Evolutionary conservation across 169 alveolate species (phyloP).

Genomic region (Cryptosporidium muris): DNA sequence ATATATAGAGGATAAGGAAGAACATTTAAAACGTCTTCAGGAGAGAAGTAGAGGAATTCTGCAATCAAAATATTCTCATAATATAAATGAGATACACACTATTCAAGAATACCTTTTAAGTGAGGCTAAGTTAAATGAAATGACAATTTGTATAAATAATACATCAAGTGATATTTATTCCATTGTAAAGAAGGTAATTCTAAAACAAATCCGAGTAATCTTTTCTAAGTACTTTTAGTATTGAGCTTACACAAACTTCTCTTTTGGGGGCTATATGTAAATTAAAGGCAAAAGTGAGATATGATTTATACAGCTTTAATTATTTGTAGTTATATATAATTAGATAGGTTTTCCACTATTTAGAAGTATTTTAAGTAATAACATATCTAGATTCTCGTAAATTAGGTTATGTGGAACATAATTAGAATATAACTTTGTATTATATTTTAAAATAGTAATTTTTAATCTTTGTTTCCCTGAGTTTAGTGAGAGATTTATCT

Average conservation of each 20-base stretch:
- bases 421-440: too few species aligned
- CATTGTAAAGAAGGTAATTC: conserved; percentile 17
- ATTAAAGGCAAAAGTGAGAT: too few species aligned
- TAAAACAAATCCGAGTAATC: conserved; percentile 8
- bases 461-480: too few species aligned
- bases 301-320: not conserved
- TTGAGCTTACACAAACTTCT: not conserved
- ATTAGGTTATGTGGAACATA: too few species aligned
- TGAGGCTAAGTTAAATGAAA: not conserved
- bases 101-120: conserved; percentile 29
- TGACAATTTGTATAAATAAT: conserved; percentile 28
- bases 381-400: too few species aligned
- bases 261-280: not conserved
- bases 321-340: not conserved
- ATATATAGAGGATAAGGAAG: conserved; percentile 26
- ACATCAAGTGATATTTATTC: conserved; percentile 44
- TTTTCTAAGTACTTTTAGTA: not conserved
- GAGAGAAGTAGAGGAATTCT: conserved; percentile 62
- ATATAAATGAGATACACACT: conserved; percentile 13
- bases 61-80: conserved; percentile 24
- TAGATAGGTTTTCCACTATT: too few species aligned
- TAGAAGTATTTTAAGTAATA: too few species aligned
- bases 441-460: too few species aligned
- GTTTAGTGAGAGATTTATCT: too few species aligned
- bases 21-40: conserved; percentile 45